Conservation (phyloP, 2,329 filamentous ascomycete genomes). For the Colletotrichum tofieldiae region DNA sequence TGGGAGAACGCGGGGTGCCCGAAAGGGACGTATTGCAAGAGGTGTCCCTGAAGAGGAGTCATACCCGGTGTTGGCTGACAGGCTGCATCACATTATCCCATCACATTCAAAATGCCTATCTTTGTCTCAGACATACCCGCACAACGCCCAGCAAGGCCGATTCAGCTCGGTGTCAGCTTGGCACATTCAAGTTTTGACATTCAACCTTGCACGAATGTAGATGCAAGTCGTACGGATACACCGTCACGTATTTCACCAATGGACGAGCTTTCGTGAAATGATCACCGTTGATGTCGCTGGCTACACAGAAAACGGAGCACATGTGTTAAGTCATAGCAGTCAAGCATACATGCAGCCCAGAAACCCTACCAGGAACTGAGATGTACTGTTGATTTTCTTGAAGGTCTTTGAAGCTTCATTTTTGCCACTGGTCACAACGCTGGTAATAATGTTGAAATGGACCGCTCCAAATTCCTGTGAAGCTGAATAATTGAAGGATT, state of each 20-base stretch:
- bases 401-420: too few species aligned
- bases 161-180: neutral
- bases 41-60: neutral
- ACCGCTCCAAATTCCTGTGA: too few species aligned
- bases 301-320: neutral
- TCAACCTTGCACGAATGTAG: neutral
- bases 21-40: neutral
- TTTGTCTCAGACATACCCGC: neutral
- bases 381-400: too few species aligned
- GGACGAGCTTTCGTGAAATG: too few species aligned
- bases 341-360: too few species aligned
- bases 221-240: neutral
- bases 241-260: neutral
- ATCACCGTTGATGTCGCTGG: neutral
- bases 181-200: too few species aligned
- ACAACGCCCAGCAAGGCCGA: neutral
- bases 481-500: too few species aligned
- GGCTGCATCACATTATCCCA: neutral
- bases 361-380: too few species aligned
- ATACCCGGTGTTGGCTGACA: neutral
- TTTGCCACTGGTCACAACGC: too few species aligned
- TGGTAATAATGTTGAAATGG: too few species aligned
- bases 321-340: too few species aligned
- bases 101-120: too few species aligned
- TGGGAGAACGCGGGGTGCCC: neutral